phyloP scores from a whole-genome alignment of 2,329 filamentous ascomycete genomes.

The Sarocladiaceae sp. region DNA sequence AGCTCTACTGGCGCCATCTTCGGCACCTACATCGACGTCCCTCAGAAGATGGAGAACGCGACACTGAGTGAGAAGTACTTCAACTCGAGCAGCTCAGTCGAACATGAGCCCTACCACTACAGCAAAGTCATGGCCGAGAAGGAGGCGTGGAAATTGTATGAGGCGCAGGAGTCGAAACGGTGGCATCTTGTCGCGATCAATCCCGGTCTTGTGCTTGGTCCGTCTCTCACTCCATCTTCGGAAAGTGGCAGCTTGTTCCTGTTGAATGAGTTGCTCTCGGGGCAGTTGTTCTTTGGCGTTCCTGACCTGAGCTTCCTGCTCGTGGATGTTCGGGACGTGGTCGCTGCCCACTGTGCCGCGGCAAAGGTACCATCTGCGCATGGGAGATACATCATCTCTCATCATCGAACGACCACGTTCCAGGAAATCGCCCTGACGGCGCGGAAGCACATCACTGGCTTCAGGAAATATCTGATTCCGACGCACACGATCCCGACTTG shows the following conservation, averaged over 20 bases:
- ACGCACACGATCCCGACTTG: not conserved
- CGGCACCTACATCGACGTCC: not conserved
- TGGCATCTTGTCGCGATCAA: not conserved
- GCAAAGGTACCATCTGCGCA: not conserved
- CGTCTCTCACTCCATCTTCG: not conserved
- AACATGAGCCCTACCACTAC: not conserved
- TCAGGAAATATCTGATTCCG: not conserved
- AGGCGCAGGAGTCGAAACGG: not conserved
- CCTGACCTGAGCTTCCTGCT: not conserved
- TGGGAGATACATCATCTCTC: not conserved
- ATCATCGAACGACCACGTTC: not conserved
- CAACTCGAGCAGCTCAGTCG: not conserved
- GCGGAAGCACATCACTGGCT: not conserved
- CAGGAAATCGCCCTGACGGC: not conserved
- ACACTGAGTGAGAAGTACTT: not conserved
- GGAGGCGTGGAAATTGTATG: not conserved
- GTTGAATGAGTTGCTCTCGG: not conserved
- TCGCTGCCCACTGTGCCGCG: not conserved
- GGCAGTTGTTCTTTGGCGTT: not conserved
- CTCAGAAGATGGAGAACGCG: not conserved
- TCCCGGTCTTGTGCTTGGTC: not conserved
- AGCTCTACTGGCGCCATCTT: not conserved
- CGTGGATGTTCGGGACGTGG: not conserved
- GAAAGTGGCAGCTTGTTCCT: conserved; percentile 1
- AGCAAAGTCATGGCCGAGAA: not conserved